A percentile compares a stretch with the other conserved stretches of the same genome.
Evolutionary conservation across 1,139 yeast species (phyloP).

Genomic region (Geotrichum candidum): DNA sequence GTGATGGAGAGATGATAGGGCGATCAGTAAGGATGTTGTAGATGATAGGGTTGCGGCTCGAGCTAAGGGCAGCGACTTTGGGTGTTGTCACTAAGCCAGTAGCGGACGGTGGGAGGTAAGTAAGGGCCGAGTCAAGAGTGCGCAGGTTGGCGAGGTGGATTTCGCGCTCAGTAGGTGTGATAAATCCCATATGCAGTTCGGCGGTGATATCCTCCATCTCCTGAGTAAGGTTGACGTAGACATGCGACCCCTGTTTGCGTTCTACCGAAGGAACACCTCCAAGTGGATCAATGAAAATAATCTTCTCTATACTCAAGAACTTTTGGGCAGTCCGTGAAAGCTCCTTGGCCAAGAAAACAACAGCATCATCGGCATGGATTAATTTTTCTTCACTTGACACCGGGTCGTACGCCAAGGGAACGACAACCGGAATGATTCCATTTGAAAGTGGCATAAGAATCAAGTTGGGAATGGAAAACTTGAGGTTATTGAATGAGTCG

Average conservation of each 20-base stretch:
- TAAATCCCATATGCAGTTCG: constrained; percentile 54
- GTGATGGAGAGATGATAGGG: constrained; percentile 85
- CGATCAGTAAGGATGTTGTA: constrained; percentile 88
- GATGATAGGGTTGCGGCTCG: constrained; percentile 64
- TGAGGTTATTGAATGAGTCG: constrained; percentile 17
- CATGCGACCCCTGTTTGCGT: constrained; percentile 68
- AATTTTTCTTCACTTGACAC: constrained; percentile 38
- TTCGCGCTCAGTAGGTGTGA: constrained; percentile 43
- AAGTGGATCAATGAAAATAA: constrained; percentile 66
- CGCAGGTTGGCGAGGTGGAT: constrained; percentile 51
- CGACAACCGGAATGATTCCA: constrained; percentile 53
- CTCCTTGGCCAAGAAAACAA: constrained; percentile 33
- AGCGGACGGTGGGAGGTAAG: constrained; percentile 43
- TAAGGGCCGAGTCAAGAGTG: constrained; percentile 46
- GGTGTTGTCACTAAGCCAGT: constrained; percentile 52
- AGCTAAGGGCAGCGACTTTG: constrained; percentile 36
- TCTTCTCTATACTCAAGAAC: constrained; percentile 61
- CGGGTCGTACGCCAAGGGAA: constrained; percentile 50
- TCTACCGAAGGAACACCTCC: constrained; percentile 93
- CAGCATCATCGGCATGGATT: constrained; percentile 36
- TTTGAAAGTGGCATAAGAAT: constrained; percentile 37
- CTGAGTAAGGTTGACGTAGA: constrained; percentile 76
- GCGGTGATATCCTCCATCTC: constrained; percentile 63
- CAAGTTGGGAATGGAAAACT: constrained; percentile 34
- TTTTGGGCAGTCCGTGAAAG: constrained; percentile 31